Evolutionary conservation across 306 rosid genomes (phyloP), one percentile per base, ranked within the genome.

Genomic region (Calophaca sinica): DNA sequence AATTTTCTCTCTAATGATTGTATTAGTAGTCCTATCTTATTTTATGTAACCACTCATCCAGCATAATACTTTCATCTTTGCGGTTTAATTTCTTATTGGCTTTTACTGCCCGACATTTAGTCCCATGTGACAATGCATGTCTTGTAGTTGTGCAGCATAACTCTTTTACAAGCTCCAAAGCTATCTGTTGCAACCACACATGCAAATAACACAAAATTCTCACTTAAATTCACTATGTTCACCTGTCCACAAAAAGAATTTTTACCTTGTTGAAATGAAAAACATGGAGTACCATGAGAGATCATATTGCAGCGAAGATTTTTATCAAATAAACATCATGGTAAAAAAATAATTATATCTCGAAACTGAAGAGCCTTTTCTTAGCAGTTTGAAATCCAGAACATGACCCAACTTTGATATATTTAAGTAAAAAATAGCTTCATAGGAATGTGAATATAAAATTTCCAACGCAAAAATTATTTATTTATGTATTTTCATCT

Each of bases 351-450:
- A 8, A 70, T 33, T 39, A 54, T 61, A 13, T 45, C 73, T 14
- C 5, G 26, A 26, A 79, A 62, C 57, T 36, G 4, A 10, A 52
- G 33, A 50, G 4, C 9, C 26, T 20, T 20, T 20, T n/a, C 28
- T 63, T 36, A 54, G 38, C 31, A 70, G 48, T 7, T 70, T 14
- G 63, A 49, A 11, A 48, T 62, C 72, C 60, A 15, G 42, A 57
- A 48, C 53, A 48, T 57, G 53, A 20, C 81, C 7, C 15, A 53
- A 72, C 46, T 31, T 10, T 2, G 15, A 65, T 42, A 65, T 42
- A 68, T 68, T 50, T 52, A 32, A 15, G 62, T 12, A 59, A 50
- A 50, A 59, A 80, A 32, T 4, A 31, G 48, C 61, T 29, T 61
- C 11, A 14, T 62, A 15, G 32, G 76, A 68, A 36, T 35, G 53